Evolutionary conservation across 169 alveolate genomes (phyloP), one percentile per base, ranked within the genome.

Genomic region (Plasmodium fragile): DNA sequence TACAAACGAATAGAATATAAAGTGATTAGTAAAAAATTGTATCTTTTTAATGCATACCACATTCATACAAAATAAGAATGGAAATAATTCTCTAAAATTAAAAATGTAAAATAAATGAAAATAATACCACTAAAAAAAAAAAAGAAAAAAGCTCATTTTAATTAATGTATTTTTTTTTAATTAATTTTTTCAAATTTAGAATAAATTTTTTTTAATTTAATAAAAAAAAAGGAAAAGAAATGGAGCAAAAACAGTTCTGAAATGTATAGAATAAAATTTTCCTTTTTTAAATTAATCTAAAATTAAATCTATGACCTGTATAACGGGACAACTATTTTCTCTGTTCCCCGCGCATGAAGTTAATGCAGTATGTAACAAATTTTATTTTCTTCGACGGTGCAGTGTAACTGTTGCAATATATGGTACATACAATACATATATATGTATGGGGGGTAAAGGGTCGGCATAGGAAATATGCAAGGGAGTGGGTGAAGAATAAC

Each of bases 231-330:
- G 75, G 22, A 65, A 65, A 65, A 65, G 25, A 65, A 65, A 65
- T 65, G 6, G 8, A 25, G 75, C n/a, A 28, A 22, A 22, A 25
- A 36, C 13, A 65, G 25, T 22, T 65, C 25, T 65, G 25, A 59
- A 65, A 65, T 65, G 36, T 65, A 65, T 65, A 65, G 75, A 65
- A 65, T 65, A 65, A 8, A 65, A 22, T 65, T 65, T 65, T 65
- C 30, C 4, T 25, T 65, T 65, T 22, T 65, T n/a, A n/a, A 65
- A 65, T 65, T 65, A 65, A 65, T 65, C 75, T 65, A 65, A 65
- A 65, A 65, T 39, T 39, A 39, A 65, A 65, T 65, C 75, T 65
- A 65, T 65, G 18, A 65, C 75, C 18, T 65, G 36, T 65, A 65
- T 65, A 65, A 18, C 18, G 41, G 13, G 36, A 65, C 75, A 65